Evolutionary conservation across 2,329 filamentous ascomycete genomes (phyloP).

Genomic region (Aspergillus terreus): DNA sequence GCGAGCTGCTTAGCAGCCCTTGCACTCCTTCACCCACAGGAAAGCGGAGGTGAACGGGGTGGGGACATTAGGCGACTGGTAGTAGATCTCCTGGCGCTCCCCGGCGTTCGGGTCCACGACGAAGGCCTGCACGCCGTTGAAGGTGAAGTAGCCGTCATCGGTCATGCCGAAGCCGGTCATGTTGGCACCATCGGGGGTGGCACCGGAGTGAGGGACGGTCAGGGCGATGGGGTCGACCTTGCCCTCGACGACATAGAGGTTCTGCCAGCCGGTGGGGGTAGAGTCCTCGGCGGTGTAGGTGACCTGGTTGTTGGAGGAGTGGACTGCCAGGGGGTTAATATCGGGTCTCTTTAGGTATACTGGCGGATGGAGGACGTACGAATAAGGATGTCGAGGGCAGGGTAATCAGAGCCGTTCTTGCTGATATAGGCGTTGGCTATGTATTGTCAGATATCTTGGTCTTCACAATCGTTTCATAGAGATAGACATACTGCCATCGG

Average conservation of each 20-base stretch:
- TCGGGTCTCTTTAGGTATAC: background rate
- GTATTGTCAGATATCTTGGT: background rate
- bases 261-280: constrained; percentile 1
- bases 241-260: background rate
- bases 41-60: background rate
- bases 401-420: background rate
- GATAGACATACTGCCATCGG: constrained; percentile 4
- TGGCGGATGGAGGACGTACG: background rate
- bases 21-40: constrained; percentile 8
- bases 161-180: constrained; percentile 1
- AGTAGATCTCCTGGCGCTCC: constrained; percentile 1
- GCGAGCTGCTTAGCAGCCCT: background rate
- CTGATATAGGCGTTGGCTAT: constrained; percentile 3
- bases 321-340: background rate
- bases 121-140: constrained; percentile 1
- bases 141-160: constrained; percentile 6
- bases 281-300: constrained; percentile 3
- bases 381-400: background rate
- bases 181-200: background rate
- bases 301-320: background rate
- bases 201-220: constrained; percentile 5
- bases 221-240: constrained; percentile 1
- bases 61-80: background rate
- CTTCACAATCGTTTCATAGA: background rate
- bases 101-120: background rate